Evolutionary conservation across 768 basidiomycete species (phyloP).

Genomic region (Naganishia vishniacii): DNA sequence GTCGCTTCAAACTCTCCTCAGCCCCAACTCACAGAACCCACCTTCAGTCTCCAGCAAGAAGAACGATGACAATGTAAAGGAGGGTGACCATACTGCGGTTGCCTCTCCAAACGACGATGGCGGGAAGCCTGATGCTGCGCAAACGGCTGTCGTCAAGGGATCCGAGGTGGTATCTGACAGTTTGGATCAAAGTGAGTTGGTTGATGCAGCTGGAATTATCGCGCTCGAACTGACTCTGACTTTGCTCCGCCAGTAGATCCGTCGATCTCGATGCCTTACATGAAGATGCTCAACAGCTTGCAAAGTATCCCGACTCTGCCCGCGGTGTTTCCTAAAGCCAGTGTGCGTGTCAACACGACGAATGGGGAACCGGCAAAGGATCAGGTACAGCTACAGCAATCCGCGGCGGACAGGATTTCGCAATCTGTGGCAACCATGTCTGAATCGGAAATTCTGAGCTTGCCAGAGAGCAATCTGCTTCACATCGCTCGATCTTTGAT

Average conservation of each 20-base stretch:
- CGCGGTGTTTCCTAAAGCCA: not conserved
- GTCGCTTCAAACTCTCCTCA: not conserved
- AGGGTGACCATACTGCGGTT: too few species aligned
- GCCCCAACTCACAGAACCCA: not conserved
- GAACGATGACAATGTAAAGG: not conserved
- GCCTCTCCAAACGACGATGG: not conserved
- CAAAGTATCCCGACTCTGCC: not conserved
- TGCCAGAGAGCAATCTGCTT: not conserved
- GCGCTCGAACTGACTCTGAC: too few species aligned
- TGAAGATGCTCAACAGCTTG: slow-evolving; percentile 9
- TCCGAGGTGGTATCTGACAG: not conserved
- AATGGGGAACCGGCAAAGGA: not conserved
- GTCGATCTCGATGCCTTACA: not conserved
- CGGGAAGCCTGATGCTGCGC: not conserved
- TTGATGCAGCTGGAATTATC: too few species aligned
- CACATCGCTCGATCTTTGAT: slow-evolving; percentile 13
- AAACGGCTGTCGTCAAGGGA: not conserved
- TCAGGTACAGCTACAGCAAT: not conserved
- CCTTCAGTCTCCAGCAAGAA: not conserved
- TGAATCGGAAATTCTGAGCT: slow-evolving; percentile 3
- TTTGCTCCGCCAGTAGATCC: slow-evolving; percentile 1
- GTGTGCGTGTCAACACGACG: not conserved
- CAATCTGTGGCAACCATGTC: not conserved
- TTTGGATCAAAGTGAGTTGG: slow-evolving; percentile 3
- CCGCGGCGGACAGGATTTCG: not conserved